A percentile compares a stretch with the other conserved stretches of the same genome.
Evolutionary conservation across 2,329 filamentous ascomycete species (phyloP).

Genomic region (Diaporthe longicolla): DNA sequence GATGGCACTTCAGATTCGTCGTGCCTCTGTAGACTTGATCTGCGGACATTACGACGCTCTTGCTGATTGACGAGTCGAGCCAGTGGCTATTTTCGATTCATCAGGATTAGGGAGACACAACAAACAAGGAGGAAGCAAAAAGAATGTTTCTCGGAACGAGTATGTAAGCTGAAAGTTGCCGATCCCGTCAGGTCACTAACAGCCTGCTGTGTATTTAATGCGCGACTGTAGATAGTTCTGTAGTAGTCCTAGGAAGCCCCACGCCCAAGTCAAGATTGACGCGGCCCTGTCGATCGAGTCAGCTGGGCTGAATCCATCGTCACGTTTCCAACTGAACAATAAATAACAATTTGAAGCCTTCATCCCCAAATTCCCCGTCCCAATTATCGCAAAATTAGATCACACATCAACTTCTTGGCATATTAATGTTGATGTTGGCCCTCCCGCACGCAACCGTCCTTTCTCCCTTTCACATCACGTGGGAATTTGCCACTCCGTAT

Average conservation of each 20-base stretch:
- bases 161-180: background rate
- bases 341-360: background rate
- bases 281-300: constrained; percentile 7
- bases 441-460: background rate
- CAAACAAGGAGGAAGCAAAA: background rate
- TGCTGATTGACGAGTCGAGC: background rate
- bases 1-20: background rate
- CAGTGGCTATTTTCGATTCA: too few relatives aligned
- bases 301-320: background rate
- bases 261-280: background rate
- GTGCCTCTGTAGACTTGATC: background rate
- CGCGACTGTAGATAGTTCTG: background rate
- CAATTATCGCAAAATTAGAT: constrained; percentile 5
- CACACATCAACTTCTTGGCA: constrained; percentile 8
- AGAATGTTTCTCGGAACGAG: background rate
- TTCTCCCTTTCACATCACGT: background rate
- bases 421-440: background rate
- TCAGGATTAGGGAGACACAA: background rate
- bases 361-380: background rate
- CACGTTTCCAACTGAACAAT: background rate
- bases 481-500: background rate
- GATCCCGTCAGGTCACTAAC: background rate
- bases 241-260: background rate
- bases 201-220: rapidly evolving
- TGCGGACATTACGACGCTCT: background rate